These are phyloP conservation scores for Alternaria gansuensis DNA, from an alignment of 2,329 filamentous ascomycete species.

Conservation along the genomic window DNA sequence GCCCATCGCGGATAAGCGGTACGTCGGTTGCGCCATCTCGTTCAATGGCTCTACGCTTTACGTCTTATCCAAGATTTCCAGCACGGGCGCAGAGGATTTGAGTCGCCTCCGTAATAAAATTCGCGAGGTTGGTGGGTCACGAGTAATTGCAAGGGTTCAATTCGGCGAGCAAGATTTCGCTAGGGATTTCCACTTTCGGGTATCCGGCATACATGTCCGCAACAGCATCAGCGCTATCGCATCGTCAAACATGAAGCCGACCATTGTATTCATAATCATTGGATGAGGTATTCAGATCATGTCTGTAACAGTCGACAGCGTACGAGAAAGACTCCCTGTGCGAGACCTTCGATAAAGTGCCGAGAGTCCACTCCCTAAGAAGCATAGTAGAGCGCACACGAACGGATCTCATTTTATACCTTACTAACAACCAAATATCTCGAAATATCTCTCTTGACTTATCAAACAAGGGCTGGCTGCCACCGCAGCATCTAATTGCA, in stretches of 20 bases:
- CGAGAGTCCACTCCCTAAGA: not conserved
- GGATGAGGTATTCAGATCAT: not conserved
- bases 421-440: not conserved
- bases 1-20: conserved; percentile 3
- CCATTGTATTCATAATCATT: not conserved
- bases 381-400: not conserved
- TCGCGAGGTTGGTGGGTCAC: conserved; percentile 7
- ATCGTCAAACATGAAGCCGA: conserved; percentile 5
- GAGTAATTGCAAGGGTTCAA: conserved; percentile 18
- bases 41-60: not conserved
- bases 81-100: not conserved
- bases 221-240: conserved; percentile 7
- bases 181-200: conserved; percentile 14
- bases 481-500: not conserved
- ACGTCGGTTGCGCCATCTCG: not conserved
- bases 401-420: not conserved
- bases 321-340: not conserved
- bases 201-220: conserved; percentile 20
- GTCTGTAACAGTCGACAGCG: conserved; percentile 7
- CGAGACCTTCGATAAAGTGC: not conserved
- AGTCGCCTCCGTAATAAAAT: not conserved
- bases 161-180: conserved; percentile 15
- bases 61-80: not conserved
- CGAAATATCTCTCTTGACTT: not conserved
- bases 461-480: not conserved